Evolutionary conservation across 23 red algal genomes (phyloP), one percentile per base, ranked within the genome.

Genomic region (Gracilaria caudata): DNA sequence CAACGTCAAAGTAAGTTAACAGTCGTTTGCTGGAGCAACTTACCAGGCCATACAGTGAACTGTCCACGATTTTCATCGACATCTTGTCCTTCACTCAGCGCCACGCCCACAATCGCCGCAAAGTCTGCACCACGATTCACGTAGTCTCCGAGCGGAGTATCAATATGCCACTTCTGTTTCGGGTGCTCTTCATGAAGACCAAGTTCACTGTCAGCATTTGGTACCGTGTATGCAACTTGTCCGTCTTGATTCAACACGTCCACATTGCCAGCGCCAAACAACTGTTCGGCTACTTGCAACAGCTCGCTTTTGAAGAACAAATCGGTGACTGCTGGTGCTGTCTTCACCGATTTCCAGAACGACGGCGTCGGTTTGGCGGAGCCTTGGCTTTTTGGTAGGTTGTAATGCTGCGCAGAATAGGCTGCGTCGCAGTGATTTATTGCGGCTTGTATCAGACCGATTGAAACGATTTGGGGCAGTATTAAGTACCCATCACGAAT

Each of bases 31-130:
- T 19, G 24, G 3, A 7, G 41, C 4, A 21, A 87, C 83, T 19
- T 87, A 87, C 83, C 72, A 36, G 65, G 43, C 83, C 83, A 87
- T 40, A 66, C 66, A 51, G 21, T 87, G 40, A 87, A 77, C 55
- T 87, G 83, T 19, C 83, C 83, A 12, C 83, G 64, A 30, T 87
- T 87, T 26, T 87, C 68, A 40, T 87, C 83, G 10, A 87, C 43
- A 7, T 77, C 25, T 32, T 87, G 83, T 14, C 83, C 83, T 21
- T 76, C 68, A 19, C 60, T 72, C n/a, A 87, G 68, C 33, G 47
- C 45, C 72, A 76, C 83, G 43, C 83, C 83, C 25, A 87, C 53
- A 16, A 87, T 38, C 7, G 63, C 13, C 5, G 34, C 37, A 57
- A 87, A 87, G 24, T 59, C 51, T 19, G 83, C 45, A 11, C 83